Evolutionary conservation across 306 rosid genomes (phyloP), one percentile per base, ranked within the genome.

Genomic region (Prunus campanulata): DNA sequence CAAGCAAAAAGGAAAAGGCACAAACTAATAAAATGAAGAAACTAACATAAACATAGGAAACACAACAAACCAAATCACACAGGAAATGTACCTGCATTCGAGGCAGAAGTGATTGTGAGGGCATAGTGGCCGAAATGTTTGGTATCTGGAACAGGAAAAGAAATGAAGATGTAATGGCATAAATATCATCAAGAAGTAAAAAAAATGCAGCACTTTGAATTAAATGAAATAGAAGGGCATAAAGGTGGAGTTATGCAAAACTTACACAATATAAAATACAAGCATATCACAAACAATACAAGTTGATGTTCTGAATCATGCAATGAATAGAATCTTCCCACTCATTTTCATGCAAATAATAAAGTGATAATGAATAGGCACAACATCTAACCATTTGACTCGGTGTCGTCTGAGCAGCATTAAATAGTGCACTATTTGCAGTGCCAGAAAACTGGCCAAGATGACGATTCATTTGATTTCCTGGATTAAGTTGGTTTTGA

Each of bases 401-500:
- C 60, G 92, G 80, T 59, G 97, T 87, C 50, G 97, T 85, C 86
- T 94, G 98, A 72, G 94, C 93, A 77, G 95, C 95, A 85, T 88
- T 94, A 73, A 85, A 94, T 78, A 92, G 73, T n/a, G 95, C 91
- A 83, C 75, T 92, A 80, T 92, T 92, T 30, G 98, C 91, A 85
- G 90, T 55, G 64, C 87, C 83, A 73, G 98, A 81, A 85, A 94
- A 92, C 88, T 92, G 97, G 81, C 84, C 72, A 73, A 92, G 77
- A 11, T 86, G 86, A 47, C 98, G 97, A 82, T 84, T 90, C 78
- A 94, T 85, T 80, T 91, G 97, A 83, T 85, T 94, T 89, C 98
- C 98, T 84, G 90, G 98, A 81, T 83, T 91, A 74, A 92, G 93
- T 84, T 91, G 98, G 82, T 84, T 84, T 83, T 93, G 98, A 86